Conservation (phyloP, 2,329 filamentous ascomycete genomes). For the Parascedosporium putredinis region DNA sequence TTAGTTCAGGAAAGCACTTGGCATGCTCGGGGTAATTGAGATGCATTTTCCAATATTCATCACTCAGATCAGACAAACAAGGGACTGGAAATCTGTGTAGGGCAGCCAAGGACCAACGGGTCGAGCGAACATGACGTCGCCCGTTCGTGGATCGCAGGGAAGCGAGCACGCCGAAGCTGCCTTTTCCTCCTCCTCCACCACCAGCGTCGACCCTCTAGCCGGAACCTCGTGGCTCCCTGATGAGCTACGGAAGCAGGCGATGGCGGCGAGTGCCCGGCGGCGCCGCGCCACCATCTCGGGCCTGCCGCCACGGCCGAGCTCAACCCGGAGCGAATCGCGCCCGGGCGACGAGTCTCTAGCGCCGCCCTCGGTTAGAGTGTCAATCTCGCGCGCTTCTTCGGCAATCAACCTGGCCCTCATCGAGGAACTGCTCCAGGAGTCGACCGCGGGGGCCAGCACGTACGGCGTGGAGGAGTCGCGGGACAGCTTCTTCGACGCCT, state of each 20-base stretch:
- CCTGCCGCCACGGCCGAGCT: not conserved
- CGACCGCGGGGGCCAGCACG: constrained; percentile 25
- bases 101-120: too few relatives aligned
- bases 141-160: too few relatives aligned
- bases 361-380: not conserved
- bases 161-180: too few relatives aligned
- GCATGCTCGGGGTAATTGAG: too few relatives aligned
- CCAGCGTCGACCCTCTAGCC: not conserved
- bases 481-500: constrained; percentile 37
- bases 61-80: not conserved
- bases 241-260: not conserved
- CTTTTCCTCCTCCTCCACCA: too few relatives aligned
- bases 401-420: constrained; percentile 13
- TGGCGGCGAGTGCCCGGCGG: not conserved
- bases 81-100: not conserved
- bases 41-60: not conserved
- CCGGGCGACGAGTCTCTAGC: not conserved
- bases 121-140: too few relatives aligned
- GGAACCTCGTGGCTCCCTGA: not conserved
- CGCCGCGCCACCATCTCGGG: not conserved
- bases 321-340: not conserved
- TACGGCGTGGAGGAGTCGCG: constrained; percentile 33
- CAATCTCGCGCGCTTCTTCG: not conserved
- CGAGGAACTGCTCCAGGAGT: constrained; percentile 22
- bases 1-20: too few relatives aligned